A percentile compares a stretch with the other conserved stretches of the same genome.
Conservation (phyloP, 2,329 filamentous ascomycete species). For the Biscogniauxia mediterranea region DNA sequence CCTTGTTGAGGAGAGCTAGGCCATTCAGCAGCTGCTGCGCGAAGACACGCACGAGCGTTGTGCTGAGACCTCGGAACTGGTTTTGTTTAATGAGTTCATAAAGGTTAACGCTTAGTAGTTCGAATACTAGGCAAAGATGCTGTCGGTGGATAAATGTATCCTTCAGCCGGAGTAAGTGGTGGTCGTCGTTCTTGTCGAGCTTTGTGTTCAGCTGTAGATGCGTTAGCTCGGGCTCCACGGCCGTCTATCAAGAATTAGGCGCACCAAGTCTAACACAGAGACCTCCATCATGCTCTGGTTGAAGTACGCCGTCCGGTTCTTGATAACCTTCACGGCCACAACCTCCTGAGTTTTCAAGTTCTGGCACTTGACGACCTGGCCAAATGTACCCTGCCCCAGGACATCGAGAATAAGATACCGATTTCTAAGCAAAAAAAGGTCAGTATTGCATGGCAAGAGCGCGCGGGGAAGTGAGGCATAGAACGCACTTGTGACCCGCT, state of each 20-base stretch:
- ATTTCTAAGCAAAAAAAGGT: slow-evolving; percentile 55
- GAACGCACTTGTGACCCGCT: slow-evolving; percentile 85
- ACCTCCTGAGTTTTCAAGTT: slow-evolving; percentile 98
- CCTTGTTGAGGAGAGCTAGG: slow-evolving; percentile 89
- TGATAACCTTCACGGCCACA: slow-evolving; percentile 98
- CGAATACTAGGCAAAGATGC: slow-evolving; percentile 94
- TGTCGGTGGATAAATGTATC: slow-evolving; percentile 98
- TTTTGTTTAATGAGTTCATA: slow-evolving; percentile 99
- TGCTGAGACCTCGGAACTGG: slow-evolving; percentile 95
- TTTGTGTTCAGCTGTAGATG: slow-evolving; percentile 81
- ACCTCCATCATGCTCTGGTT: slow-evolving; percentile 99
- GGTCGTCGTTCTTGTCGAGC: slow-evolving; percentile 98
- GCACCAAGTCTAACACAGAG: slow-evolving; percentile 88
- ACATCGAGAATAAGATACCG: slow-evolving; percentile 97
- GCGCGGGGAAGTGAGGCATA: not conserved
- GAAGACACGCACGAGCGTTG: slow-evolving; percentile 94
- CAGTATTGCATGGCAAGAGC: slow-evolving; percentile 11
- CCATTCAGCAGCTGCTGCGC: slow-evolving; percentile 95
- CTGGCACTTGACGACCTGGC: slow-evolving; percentile 98
- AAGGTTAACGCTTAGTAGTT: slow-evolving; percentile 92
- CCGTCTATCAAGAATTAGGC: slow-evolving; percentile 25
- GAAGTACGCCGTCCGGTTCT: slow-evolving; percentile 98
- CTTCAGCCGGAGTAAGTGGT: slow-evolving; percentile 89
- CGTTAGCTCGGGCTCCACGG: slow-evolving; percentile 25
- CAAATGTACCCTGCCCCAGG: slow-evolving; percentile 94